These are phyloP conservation scores for Boechera divaricarpa DNA, from an alignment of 345 rosid species.

Conservation along the genomic window DNA sequence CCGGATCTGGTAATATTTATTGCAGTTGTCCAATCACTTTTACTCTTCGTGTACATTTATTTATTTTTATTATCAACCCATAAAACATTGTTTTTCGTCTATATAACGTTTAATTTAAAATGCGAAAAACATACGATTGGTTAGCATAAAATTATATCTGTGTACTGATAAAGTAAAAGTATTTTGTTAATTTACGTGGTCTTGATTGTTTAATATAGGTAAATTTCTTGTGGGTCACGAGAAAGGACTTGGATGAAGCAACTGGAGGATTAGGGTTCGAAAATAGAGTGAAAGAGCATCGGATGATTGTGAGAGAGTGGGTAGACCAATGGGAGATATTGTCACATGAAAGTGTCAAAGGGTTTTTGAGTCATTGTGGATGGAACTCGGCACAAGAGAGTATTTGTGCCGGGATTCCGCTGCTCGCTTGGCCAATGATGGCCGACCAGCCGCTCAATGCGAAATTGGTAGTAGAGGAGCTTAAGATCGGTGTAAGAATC, in stretches of 20 bases:
- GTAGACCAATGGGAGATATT: conserved; percentile 66
- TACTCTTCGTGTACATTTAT: not conserved
- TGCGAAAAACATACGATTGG: not conserved
- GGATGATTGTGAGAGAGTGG: conserved; percentile 67
- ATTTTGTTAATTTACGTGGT: not conserved
- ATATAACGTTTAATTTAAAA: not conserved
- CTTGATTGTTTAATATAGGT: conserved; percentile 26
- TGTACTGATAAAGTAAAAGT: not conserved
- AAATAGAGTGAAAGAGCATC: conserved; percentile 55
- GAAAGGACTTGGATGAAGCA: conserved; percentile 41
- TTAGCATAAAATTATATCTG: not conserved
- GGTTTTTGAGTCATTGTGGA: conserved; percentile 77
- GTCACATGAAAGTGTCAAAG: conserved; percentile 59
- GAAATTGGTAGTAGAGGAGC: conserved; percentile 63
- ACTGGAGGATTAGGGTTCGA: conserved; percentile 48
- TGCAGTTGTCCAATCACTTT: not conserved
- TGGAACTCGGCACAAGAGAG: conserved; percentile 80
- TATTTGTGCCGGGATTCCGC: conserved; percentile 62
- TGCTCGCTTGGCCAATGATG: conserved; percentile 77
- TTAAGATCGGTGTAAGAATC: conserved; percentile 59
- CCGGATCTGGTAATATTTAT: not conserved
- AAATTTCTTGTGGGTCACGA: conserved; percentile 64
- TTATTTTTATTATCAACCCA: not conserved
- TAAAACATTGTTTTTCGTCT: not conserved
- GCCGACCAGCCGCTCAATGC: conserved; percentile 75